Evolutionary conservation across 2,329 filamentous ascomycete genomes (phyloP).

Genomic region (Chaetomium olivaceum): DNA sequence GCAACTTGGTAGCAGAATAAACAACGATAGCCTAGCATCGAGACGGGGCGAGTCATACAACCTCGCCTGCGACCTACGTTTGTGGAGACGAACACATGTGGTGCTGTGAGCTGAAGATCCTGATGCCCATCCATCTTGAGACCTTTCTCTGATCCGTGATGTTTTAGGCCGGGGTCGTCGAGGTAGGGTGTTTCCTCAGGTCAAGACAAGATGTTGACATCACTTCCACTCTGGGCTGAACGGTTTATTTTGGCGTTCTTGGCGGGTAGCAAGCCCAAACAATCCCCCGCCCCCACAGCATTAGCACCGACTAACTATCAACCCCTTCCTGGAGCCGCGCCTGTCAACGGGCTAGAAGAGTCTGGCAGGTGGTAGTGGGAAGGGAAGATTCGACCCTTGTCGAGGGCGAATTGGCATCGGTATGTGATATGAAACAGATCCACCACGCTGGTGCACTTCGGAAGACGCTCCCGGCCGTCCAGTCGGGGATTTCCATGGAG

Average conservation of each 20-base stretch:
- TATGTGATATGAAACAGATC: slow-evolving; percentile 22
- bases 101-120: not conserved
- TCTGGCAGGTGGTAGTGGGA: not conserved
- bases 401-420: slow-evolving; percentile 4
- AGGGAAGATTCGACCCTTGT: not conserved
- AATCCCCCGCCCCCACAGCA: not conserved
- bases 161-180: slow-evolving; percentile 6
- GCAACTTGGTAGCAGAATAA: not conserved
- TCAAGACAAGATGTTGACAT: slow-evolving; percentile 9
- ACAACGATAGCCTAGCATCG: slow-evolving; percentile 2
- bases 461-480: slow-evolving; percentile 10
- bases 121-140: not conserved
- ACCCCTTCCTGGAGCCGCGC: not conserved
- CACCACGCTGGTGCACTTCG: slow-evolving; percentile 20
- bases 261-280: not conserved
- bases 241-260: not conserved
- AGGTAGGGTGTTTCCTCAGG: not conserved
- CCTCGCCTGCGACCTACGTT: not conserved
- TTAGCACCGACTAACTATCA: not conserved
- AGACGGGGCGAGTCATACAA: not conserved
- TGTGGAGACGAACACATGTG: not conserved
- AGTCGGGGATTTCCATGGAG: slow-evolving; percentile 12
- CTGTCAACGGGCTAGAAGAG: not conserved
- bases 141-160: not conserved
- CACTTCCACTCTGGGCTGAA: not conserved